Percentiles rank a stretch among this genome's conserved stretches.
Evolutionary conservation across 2,329 filamentous ascomycete species (phyloP).

Genomic region (Ophiostoma pallidulum): DNA sequence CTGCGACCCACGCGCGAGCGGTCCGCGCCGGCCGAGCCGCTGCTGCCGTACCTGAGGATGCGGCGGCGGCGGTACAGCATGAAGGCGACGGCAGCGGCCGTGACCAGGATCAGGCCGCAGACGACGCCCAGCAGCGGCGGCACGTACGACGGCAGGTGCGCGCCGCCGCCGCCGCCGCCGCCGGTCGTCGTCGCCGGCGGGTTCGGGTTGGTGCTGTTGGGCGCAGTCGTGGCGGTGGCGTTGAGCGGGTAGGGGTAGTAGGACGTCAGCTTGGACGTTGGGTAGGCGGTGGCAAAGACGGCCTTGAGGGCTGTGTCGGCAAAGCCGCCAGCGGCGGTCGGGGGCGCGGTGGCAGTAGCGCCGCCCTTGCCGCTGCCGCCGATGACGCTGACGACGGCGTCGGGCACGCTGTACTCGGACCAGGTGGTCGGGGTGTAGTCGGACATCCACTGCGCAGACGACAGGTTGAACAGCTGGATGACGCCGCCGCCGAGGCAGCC

Average conservation of each 20-base stretch:
- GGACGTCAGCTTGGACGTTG: constrained; percentile 43
- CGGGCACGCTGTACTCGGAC: constrained; percentile 60
- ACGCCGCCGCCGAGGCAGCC: constrained; percentile 43
- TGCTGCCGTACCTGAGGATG: constrained; percentile 23
- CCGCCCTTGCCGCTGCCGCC: constrained; percentile 57
- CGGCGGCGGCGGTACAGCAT: constrained; percentile 44
- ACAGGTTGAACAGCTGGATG: constrained; percentile 64
- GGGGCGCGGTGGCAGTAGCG: constrained; percentile 60
- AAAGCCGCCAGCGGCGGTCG: constrained; percentile 47
- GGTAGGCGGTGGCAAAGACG: constrained; percentile 48
- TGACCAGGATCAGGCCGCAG: constrained; percentile 47
- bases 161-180: constrained; percentile 15
- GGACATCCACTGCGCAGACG: constrained; percentile 57
- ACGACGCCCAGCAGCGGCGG: constrained; percentile 54
- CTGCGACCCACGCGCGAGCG: constrained; percentile 18
- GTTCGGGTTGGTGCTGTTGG: constrained; percentile 20
- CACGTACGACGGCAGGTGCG: constrained; percentile 45
- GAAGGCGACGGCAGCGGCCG: constrained; percentile 39
- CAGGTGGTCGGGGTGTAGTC: constrained; percentile 57
- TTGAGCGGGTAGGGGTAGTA: constrained; percentile 50
- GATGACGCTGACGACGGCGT: constrained; percentile 52
- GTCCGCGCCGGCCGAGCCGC: not conserved
- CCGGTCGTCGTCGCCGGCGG: constrained; percentile 4
- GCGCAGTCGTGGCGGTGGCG: constrained; percentile 8
- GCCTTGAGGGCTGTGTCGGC: constrained; percentile 35